Evolutionary conservation across 768 basidiomycete genomes (phyloP), one percentile per base, ranked within the genome.

Genomic region (Hydnum rufescens): DNA sequence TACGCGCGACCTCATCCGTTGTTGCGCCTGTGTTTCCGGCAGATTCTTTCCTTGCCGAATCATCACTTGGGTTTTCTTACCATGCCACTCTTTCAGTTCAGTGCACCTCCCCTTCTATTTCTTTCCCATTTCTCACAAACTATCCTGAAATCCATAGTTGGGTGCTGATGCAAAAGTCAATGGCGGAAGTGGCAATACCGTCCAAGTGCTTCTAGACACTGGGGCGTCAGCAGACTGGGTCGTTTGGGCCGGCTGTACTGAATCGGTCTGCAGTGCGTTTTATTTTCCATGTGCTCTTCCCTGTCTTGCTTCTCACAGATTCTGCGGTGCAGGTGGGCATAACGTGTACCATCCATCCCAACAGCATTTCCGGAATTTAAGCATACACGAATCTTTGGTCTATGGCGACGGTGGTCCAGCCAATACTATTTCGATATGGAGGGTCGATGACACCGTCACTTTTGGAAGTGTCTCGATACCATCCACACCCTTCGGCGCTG

Each of bases 361-460:
- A n/a, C 19, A 8, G 8, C 34, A 39, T 19, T 8, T 39, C 34
- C 8, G 8, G 19, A 39, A 39, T 19, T 8, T 8, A 19, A 39
- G 8, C 34, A 39, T 39, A 8, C 8, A 8, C 34, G 34, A 39
- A 8, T 8, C 34, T 39, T 8, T 39, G 8, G 34, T 39, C 8
- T 39, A 39, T 39, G 34, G 34, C 8, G 19, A 19, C 19, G 34
- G 34, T 19, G 34, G 34, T 39, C 34, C 34, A 8, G 34, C 34
- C 19, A 39, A 39, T 19, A 39, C 34, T 19, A 39, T 39, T 23
- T 36, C 39, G n/a, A 29, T 50, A 0, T 51, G 39, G 48, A 5
- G 54, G 2, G 46, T 54, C 31, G 29, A 51, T 29, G 54, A 54
- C 29, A 54, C 46, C 28, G 49, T 54, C 4, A 39, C 54, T 6